Percentiles rank a stretch among this genome's conserved stretches.
These are phyloP conservation scores for Wickerhamiella brachini DNA, from an alignment of 805 yeast species.

Conservation along the genomic window DNA sequence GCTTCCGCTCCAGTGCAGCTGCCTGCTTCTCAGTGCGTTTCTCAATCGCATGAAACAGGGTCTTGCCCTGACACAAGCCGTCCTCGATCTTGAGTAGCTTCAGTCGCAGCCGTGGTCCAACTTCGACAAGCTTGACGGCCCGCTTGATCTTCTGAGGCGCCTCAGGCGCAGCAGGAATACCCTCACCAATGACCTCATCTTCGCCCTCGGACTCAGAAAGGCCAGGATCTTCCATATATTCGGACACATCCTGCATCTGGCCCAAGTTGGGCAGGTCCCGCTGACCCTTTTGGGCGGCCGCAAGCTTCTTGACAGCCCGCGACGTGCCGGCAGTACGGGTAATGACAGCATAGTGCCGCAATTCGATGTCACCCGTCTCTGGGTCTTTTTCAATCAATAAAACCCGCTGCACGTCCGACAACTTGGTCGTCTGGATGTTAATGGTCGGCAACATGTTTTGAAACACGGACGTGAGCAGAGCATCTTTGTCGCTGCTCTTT, in stretches of 20 bases:
- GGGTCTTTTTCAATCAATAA: constrained; percentile 63
- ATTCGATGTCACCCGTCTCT: constrained; percentile 58
- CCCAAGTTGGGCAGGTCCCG: constrained; percentile 59
- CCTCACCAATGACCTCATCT: constrained; percentile 38
- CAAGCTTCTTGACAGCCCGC: constrained; percentile 55
- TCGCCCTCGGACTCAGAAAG: constrained; percentile 92
- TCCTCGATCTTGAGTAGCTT: constrained; percentile 79
- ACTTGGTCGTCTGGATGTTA: constrained; percentile 67
- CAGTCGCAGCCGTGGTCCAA: constrained; percentile 81
- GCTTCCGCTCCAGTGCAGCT: constrained; percentile 49
- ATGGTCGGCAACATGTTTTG: constrained; percentile 95
- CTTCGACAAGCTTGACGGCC: constrained; percentile 82
- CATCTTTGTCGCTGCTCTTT: constrained; percentile 55
- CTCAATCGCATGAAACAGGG: constrained; percentile 64
- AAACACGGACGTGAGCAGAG: constrained; percentile 72
- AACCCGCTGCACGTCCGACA: constrained; percentile 67
- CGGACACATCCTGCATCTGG: constrained; percentile 61
- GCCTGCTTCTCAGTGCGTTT: constrained; percentile 50
- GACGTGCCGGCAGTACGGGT: constrained; percentile 65
- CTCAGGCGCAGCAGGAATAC: constrained; percentile 12
- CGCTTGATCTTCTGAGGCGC: constrained; percentile 35
- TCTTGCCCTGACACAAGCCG: constrained; percentile 79
- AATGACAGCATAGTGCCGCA: constrained; percentile 81
- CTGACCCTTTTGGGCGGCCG: constrained; percentile 46
- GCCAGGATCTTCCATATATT: constrained; percentile 65